These are phyloP conservation scores for Tirmania nivea DNA, from an alignment of 495 filamentous ascomycete species.

Conservation along the genomic window DNA sequence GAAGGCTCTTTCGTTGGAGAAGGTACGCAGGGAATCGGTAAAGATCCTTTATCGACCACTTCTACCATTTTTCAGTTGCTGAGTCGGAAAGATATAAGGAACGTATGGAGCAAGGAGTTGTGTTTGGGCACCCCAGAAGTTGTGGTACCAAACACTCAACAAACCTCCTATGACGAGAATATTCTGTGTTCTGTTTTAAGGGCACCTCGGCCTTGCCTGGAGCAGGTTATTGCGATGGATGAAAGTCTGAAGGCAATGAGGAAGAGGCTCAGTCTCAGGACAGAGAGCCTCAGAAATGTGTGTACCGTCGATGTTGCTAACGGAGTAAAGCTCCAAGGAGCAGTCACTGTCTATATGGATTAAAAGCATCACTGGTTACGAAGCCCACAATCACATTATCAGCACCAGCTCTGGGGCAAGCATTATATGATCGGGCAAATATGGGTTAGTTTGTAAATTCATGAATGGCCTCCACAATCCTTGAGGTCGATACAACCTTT, in stretches of 20 bases:
- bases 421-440: no score
- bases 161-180: conserved; percentile 84
- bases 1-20: conserved; percentile 95
- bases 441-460: no score
- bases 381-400: no score
- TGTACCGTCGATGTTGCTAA: conserved; percentile 97
- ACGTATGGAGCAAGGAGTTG: conserved; percentile 78
- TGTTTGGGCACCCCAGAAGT: conserved; percentile 95
- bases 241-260: conserved; percentile 94
- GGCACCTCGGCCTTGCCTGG: no score
- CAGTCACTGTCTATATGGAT: conserved; percentile 76
- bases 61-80: conserved; percentile 21
- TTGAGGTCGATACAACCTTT: no score
- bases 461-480: no score
- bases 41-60: conserved; percentile 98
- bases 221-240: conserved; percentile 92
- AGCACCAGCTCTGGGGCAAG: no score
- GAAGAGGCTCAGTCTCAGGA: conserved; percentile 89
- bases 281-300: conserved; percentile 88
- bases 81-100: neutral
- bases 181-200: conserved; percentile 96
- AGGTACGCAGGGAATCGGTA: conserved; percentile 98
- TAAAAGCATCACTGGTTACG: conserved; percentile 93
- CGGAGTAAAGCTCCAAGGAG: conserved; percentile 78
- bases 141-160: conserved; percentile 91